phyloP scores from a whole-genome alignment of 2,329 filamentous ascomycete genomes.

The Orbilia ellipsospora region DNA sequence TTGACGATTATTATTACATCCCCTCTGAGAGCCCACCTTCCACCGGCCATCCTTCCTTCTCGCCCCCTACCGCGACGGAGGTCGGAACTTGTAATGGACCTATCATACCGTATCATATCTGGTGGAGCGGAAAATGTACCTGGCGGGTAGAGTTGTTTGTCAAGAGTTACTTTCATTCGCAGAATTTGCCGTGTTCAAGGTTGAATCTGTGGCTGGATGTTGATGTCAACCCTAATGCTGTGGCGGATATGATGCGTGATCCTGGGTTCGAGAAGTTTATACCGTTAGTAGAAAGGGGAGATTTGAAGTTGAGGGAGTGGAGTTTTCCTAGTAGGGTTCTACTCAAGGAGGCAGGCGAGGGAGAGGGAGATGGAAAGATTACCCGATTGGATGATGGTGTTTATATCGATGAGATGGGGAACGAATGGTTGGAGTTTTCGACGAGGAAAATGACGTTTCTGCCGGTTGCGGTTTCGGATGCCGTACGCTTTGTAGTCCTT shows the following conservation, averaged over 20 bases:
- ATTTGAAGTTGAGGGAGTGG: conserved; percentile 68
- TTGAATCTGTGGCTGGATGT: conserved; percentile 69
- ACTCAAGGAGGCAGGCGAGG: conserved; percentile 66
- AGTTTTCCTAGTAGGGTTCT: conserved; percentile 68
- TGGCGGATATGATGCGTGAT: conserved; percentile 68
- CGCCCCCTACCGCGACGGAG: conserved; percentile 61
- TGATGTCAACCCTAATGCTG: conserved; percentile 67
- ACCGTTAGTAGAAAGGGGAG: conserved; percentile 68
- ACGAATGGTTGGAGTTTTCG: conserved; percentile 68
- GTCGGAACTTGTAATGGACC: conserved; percentile 68
- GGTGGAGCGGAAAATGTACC: conserved; percentile 70
- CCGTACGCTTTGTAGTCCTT: conserved; percentile 68
- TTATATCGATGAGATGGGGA: conserved; percentile 65
- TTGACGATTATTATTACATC: conserved; percentile 66
- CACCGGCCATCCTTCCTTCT: conserved; percentile 61
- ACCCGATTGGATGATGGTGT: conserved; percentile 67
- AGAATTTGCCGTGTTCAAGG: conserved; percentile 69
- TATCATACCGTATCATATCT: conserved; percentile 69
- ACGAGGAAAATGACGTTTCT: conserved; percentile 70
- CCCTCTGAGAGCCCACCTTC: conserved; percentile 61
- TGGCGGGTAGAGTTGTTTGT: conserved; percentile 70
- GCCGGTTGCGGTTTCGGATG: conserved; percentile 70
- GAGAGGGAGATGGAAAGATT: conserved; percentile 66
- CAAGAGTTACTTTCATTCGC: conserved; percentile 70
- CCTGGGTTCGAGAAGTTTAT: conserved; percentile 68